Base-by-base conservation (phyloP, 2,329 filamentous ascomycete genomes). In the Penicillium sp. region DNA sequence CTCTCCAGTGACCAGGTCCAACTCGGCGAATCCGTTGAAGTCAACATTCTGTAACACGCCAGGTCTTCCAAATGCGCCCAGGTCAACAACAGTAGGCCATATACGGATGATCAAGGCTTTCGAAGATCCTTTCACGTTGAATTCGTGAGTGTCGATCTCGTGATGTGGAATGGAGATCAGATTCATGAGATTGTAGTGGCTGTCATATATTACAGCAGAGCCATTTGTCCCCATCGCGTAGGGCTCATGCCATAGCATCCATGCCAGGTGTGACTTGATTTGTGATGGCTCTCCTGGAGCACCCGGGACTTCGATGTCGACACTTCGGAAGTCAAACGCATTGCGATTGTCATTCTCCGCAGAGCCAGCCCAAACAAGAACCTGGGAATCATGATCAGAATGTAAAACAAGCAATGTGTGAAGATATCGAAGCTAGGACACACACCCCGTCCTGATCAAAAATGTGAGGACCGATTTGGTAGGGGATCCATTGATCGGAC, bases 391-490 rank as follows among this genome's bases (percentile, higher is more conserved):
- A 6, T 6, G 39, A n/a, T n/a, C 18, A 41, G 14, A 4, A 41
- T 41, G n/a, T n/a, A n/a, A n/a, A n/a, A n/a, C 39, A 6, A 35
- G 31, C 51, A 52, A 18, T 41, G 35, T 46, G 39, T 22, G 35
- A 4, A 46, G 31, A n/a, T n/a, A n/a, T n/a, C 35, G 31, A 44
- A 11, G 40, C 18, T n/a, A 1, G 7, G 18, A 40, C 36, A 40
- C 72, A 51, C 70, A 77, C 74, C 52, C 79, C 80, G 66, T 75
- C 72, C 60, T 77, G 79, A 67, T 82, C 80, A 64, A 80, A 82
- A 39, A 82, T 82, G 63, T 82, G 77, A 27, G 80, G 76, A 6
- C 79, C 79, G 41, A 78, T 73, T 66, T 81, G 79, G 60, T 76
- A 70, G 50, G 79, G 78, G 54, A 77, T 72, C 61, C 64, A 71